phyloP scores from a whole-genome alignment of 2,329 filamentous ascomycete genomes.

The Penicillium sp. region DNA sequence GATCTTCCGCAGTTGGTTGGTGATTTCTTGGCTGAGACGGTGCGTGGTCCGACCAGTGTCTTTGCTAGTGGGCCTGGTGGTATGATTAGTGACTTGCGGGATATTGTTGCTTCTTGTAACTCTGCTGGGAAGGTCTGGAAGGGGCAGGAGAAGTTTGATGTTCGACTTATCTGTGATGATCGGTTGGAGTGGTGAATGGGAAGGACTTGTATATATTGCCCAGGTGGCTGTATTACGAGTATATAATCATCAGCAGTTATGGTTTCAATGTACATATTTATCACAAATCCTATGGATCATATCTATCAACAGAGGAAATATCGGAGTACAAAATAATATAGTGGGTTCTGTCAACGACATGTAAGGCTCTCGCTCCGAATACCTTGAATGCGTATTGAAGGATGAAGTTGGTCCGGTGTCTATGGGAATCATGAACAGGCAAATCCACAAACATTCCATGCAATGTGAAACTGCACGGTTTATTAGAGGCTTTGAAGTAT shows the following conservation, averaged over 20 bases:
- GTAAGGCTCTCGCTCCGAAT: too few relatives aligned
- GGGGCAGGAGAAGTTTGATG: slow-evolving; percentile 56
- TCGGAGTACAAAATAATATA: too few relatives aligned
- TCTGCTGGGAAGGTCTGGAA: slow-evolving; percentile 55
- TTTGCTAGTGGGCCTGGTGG: slow-evolving; percentile 60
- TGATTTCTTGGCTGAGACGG: slow-evolving; percentile 46
- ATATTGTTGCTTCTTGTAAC: slow-evolving; percentile 55
- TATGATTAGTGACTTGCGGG: slow-evolving; percentile 59
- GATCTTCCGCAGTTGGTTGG: slow-evolving; percentile 48
- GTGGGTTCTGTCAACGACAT: too few relatives aligned
- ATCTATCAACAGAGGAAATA: not conserved
- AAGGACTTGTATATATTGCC: not conserved
- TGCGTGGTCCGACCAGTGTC: slow-evolving; percentile 52
- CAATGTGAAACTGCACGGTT: too few relatives aligned
- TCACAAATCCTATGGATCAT: not conserved
- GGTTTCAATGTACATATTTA: slow-evolving; percentile 1
- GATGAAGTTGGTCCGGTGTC: too few relatives aligned
- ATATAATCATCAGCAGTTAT: not conserved
- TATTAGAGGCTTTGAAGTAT: too few relatives aligned
- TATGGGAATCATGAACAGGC: too few relatives aligned
- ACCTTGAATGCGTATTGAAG: too few relatives aligned
- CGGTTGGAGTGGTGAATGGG: slow-evolving; percentile 44
- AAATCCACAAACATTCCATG: too few relatives aligned
- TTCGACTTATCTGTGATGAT: slow-evolving; percentile 59
- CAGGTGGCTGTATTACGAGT: not conserved